Evolutionary conservation across 2,329 filamentous ascomycete species (phyloP), one percentile per base, ranked within the genome.

Genomic region (Nothomitra cinnamomea): DNA sequence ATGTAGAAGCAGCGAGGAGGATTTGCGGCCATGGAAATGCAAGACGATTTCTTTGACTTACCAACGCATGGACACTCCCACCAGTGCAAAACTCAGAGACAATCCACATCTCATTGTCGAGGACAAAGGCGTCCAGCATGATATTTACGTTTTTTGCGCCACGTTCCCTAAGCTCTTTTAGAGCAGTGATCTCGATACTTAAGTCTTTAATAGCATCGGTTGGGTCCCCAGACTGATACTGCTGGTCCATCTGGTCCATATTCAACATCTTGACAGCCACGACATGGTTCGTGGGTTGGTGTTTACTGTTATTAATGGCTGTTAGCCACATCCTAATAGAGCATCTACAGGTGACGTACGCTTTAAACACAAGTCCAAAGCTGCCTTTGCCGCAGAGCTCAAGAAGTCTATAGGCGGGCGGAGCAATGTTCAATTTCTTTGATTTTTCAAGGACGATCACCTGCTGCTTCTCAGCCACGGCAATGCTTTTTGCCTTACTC

Each of bases 11-110:
- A 21, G 19, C 12, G 2, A 7, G 6, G 13, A 21, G 12, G 19
- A 17, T 48, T 25, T 25, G 6, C 12, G 10, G 28, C 28, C 5
- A 10, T 32, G 28, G 4, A 5, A 32, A 32, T 53, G 21, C 12
- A 19, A 51, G 17, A 10, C 17, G 41, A 17, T 52, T 13, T 40
- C n/a, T 55, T 41, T 12, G 2, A 70, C 74, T 70, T 72, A 81
- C 78, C 60, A 83, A 61, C 7, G 79, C 82, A 55, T 78, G 73
- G 5, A 94, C 82, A 64, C 86, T 92, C 50, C 87, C 87, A 57
- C 87, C 87, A 4, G 83, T 85, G 61, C 86, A 89, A 65, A 89
- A 88, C 67, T 92, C 85, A 56, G 84, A 89, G 54, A 92, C 79
- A 71, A 92, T 86, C 87, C 87, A 94, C 70, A 94, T 82, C 56